These are phyloP conservation scores for Sarcomyxa edulis DNA, from an alignment of 768 basidiomycete genomes.

Conservation along the genomic window DNA sequence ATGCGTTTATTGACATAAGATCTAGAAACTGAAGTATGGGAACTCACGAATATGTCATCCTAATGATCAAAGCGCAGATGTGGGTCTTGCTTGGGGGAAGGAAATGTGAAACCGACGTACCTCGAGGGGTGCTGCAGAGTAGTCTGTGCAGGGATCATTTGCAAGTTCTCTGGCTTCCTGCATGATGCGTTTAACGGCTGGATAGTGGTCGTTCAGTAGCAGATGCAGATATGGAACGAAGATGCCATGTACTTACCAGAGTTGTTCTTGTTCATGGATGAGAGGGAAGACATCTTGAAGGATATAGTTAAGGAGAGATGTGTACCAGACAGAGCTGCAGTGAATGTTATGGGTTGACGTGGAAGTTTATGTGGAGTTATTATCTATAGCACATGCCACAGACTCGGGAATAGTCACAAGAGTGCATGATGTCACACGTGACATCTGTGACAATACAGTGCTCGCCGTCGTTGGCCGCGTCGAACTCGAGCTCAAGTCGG, in stretches of 20 bases:
- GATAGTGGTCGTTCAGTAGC: slow-evolving; percentile 6
- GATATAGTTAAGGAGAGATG: not conserved
- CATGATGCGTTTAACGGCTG: slow-evolving; percentile 95
- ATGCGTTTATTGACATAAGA: slow-evolving; percentile 5
- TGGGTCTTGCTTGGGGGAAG: not conserved
- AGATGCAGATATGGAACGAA: not conserved
- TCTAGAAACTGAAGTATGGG: slow-evolving; percentile 21
- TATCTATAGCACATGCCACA: too few relatives aligned
- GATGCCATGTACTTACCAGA: slow-evolving; percentile 47
- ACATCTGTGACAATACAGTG: too few relatives aligned
- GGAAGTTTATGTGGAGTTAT: slow-evolving; percentile 1
- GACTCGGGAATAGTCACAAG: too few relatives aligned
- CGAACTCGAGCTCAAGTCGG: too few relatives aligned
- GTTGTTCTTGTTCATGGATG: slow-evolving; percentile 40
- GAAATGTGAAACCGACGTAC: slow-evolving; percentile 17
- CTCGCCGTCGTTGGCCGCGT: too few relatives aligned
- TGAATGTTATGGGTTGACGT: slow-evolving; percentile 1
- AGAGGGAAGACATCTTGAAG: slow-evolving; percentile 7
- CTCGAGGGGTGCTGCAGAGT: slow-evolving; percentile 83
- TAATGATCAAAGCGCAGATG: slow-evolving; percentile 20
- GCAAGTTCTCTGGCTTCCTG: slow-evolving; percentile 90
- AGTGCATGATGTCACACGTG: too few relatives aligned
- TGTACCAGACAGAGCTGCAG: not conserved
- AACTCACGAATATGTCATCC: slow-evolving; percentile 86
- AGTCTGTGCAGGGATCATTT: slow-evolving; percentile 81